Conservation (phyloP, 1,284 basidiomycete species). For the Veloboletus limbatus region DNA sequence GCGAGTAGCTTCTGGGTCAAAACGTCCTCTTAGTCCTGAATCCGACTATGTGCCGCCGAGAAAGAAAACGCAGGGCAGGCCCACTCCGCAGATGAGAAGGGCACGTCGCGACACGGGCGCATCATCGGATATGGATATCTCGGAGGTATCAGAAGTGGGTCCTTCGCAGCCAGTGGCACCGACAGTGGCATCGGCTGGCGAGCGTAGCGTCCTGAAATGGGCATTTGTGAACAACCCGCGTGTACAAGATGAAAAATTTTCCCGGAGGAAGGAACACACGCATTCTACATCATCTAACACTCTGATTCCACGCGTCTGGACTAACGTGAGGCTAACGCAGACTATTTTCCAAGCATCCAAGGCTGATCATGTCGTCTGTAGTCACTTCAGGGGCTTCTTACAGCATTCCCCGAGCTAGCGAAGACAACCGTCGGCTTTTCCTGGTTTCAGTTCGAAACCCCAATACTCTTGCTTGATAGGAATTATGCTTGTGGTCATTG, state of each 20-base stretch:
- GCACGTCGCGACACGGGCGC: background rate
- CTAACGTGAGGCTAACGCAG: conserved; percentile 22
- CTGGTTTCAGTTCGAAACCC: conserved; percentile 32
- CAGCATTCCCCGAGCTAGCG: conserved; percentile 24
- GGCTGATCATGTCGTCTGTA: conserved; percentile 16
- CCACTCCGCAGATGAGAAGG: background rate
- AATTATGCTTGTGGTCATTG: conserved; percentile 15
- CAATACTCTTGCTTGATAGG: conserved; percentile 23
- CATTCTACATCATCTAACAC: background rate
- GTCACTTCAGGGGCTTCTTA: conserved; percentile 22
- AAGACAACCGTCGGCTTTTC: conserved; percentile 21
- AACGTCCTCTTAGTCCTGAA: conserved; percentile 19
- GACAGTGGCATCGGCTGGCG: background rate
- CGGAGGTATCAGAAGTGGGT: background rate
- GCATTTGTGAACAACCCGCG: conserved; percentile 12
- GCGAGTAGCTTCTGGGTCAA: background rate
- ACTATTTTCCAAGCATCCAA: background rate
- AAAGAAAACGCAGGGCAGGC: conserved; percentile 11
- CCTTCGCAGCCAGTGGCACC: background rate
- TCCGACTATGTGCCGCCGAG: background rate
- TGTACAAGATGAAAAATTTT: background rate
- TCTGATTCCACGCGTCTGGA: conserved; percentile 26
- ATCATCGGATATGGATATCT: background rate
- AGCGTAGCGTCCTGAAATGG: conserved; percentile 15
- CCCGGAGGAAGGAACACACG: background rate